Percentiles rank a stretch among this genome's conserved stretches.
Conservation (phyloP, 1,139 yeast species). For the Debaryomyces coudertii region DNA sequence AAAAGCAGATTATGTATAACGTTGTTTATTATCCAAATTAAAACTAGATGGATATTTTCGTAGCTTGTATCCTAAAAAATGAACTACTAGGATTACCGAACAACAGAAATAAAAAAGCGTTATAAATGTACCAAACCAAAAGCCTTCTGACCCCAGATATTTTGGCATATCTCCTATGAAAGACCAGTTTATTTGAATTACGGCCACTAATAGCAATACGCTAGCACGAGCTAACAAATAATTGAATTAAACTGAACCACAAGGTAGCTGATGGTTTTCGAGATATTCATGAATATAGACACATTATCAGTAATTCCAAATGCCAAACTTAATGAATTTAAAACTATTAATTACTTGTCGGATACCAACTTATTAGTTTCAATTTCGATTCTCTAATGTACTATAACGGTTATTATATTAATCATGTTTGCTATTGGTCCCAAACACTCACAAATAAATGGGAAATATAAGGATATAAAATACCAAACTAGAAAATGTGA, state of each 20-base stretch:
- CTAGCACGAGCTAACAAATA: constrained; percentile 65
- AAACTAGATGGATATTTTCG: constrained; percentile 69
- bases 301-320: constrained; percentile 69
- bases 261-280: constrained; percentile 57
- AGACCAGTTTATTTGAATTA: constrained; percentile 35
- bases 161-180: constrained; percentile 18
- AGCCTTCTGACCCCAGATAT: constrained; percentile 59
- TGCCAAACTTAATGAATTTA: constrained; percentile 64
- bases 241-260: constrained; percentile 65
- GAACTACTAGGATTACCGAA: constrained; percentile 52
- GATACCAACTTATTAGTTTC: constrained; percentile 25
- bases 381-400: constrained; percentile 59
- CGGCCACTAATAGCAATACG: constrained; percentile 50
- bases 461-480: constrained; percentile 63
- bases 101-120: constrained; percentile 61
- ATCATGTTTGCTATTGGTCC: constrained; percentile 80
- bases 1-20: constrained; percentile 66
- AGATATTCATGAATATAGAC: constrained; percentile 67
- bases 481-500: constrained; percentile 58
- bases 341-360: constrained; percentile 41
- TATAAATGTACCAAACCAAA: constrained; percentile 75
- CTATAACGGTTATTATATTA: constrained; percentile 71
- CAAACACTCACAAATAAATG: constrained; percentile 71
- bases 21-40: constrained; percentile 66
- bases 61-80: constrained; percentile 60